Evolutionary conservation across 2,329 filamentous ascomycete genomes (phyloP), one percentile per base, ranked within the genome.

Genomic region (Paracoccidioides lutzii): DNA sequence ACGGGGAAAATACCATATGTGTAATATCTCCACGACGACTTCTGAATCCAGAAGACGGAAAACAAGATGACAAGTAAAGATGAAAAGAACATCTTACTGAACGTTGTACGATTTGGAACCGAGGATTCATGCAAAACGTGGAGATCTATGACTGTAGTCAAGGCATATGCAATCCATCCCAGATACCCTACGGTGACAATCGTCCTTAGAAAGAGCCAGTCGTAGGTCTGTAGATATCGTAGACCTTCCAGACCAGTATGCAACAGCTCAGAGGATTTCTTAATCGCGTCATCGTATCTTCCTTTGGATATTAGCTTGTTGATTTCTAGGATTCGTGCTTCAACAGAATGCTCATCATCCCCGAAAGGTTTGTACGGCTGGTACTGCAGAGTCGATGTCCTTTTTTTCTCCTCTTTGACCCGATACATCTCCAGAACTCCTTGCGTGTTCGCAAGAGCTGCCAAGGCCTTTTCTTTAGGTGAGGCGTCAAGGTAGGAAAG

Each of bases 201-300:
- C 1, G 88, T 86, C 58, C 93, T 81, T 40, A 98, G 75, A 72
- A 98, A 98, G 2, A 98, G 78, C 93, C 93, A 98, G 73, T 98
- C 93, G 65, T 98, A 98, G 0, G 90, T 98, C 71, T 98, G 93
- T 32, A 98, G 78, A 68, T 98, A 98, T 52, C 93, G 82, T 58
- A 98, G 75, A 6, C 93, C 93, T 59, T 89, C 81, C 0, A 98
- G 78, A 1, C 83, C 85, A 52, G 88, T 73, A 57, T 85, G 80
- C 58, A 97, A 87, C 12, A 98, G 76, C 33, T 83, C 80, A 44
- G 86, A 83, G 1, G 88, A 89, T 63, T 87, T 81, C 56, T 82
- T 76, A 62, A 97, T 95, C 1, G 91, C 88, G 62, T 88, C 81
- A 56, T 91, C 83, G 60, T 84, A 83, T 48, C 80, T 76, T 6